Percentiles rank a stretch among this genome's conserved stretches.
Conservation (phyloP, 2,329 filamentous ascomycete genomes). For the Penicillium freii region DNA sequence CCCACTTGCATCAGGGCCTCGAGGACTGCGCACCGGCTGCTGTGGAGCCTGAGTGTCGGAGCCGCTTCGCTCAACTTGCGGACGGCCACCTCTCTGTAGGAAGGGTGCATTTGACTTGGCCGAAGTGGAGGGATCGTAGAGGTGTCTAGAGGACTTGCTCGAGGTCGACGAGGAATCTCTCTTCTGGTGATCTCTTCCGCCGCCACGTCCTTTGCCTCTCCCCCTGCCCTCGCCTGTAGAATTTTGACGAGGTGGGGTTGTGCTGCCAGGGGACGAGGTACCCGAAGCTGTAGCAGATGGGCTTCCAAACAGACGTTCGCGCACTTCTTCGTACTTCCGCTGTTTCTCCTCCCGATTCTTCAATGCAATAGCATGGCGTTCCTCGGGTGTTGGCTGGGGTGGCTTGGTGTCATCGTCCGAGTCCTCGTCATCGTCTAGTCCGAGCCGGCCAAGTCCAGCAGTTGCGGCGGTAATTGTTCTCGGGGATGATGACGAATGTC, state of each 20-base stretch:
- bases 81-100: constrained; percentile 45
- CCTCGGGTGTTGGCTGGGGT: constrained; percentile 66
- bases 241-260: constrained; percentile 56
- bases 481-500: constrained; percentile 48
- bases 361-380: constrained; percentile 74
- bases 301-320: constrained; percentile 81
- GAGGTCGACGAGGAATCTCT: constrained; percentile 42
- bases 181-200: constrained; percentile 45
- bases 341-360: constrained; percentile 85
- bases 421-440: constrained; percentile 58
- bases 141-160: constrained; percentile 51
- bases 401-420: constrained; percentile 64
- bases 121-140: constrained; percentile 75
- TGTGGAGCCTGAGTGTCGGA: constrained; percentile 40
- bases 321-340: constrained; percentile 81
- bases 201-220: constrained; percentile 52
- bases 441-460: constrained; percentile 47
- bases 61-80: constrained; percentile 40
- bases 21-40: constrained; percentile 69
- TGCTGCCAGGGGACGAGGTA: constrained; percentile 60
- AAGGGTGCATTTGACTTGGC: constrained; percentile 59
- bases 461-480: constrained; percentile 42
- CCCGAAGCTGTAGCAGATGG: constrained; percentile 48
- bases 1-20: constrained; percentile 73
- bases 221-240: constrained; percentile 36